Base-by-base conservation (phyloP, 371 early-diverging fungal species). In the Rhizopus stolonifer region DNA sequence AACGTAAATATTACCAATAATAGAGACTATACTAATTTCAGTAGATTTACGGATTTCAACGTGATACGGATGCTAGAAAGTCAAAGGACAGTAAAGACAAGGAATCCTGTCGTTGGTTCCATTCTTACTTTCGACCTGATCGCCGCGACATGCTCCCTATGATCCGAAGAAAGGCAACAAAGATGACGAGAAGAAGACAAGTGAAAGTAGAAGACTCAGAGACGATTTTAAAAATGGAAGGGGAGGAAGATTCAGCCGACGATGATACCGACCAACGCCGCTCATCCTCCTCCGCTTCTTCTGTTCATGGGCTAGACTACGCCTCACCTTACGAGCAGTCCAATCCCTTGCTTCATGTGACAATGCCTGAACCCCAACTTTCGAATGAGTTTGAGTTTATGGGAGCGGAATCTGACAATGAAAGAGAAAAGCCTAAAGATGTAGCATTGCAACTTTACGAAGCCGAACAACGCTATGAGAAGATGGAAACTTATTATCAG, bases 21-120 rank as follows among this genome's bases (percentile, higher is more conserved):
- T 7, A 29, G 10, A 29, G 10, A 5, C 5, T 49, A 7, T 19
- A 47, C 34, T 29, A 22, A 29, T 14, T 14, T 18, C 19, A 14
- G 6, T 21, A 79, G 80, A 79, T 79, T 21, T 79, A 79, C 46
- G 80, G 80, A 3, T 79, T 79, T 33, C 74, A 77, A 60, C 62
- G 80, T 46, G 80, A 76, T 51, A 76, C 80, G 8, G 80, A 79
- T 60, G 80, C 80, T 22, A 61, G 80, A 21, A 79, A 79, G 56
- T 67, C 74, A 10, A 79, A 79, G 60, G 77, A 77, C 42, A 74
- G 69, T 19, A 72, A 70, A 49, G 73, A 70, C 34, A 79, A 77
- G 36, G 73, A 77, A 44, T 70, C 73, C 0, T 79, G 80, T 46
- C 61, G 77, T 40, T 79, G 77, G 72, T 69, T 69, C 43, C 80